Conservation (phyloP, 768 basidiomycete genomes). For the Lactarius evosmus region DNA sequence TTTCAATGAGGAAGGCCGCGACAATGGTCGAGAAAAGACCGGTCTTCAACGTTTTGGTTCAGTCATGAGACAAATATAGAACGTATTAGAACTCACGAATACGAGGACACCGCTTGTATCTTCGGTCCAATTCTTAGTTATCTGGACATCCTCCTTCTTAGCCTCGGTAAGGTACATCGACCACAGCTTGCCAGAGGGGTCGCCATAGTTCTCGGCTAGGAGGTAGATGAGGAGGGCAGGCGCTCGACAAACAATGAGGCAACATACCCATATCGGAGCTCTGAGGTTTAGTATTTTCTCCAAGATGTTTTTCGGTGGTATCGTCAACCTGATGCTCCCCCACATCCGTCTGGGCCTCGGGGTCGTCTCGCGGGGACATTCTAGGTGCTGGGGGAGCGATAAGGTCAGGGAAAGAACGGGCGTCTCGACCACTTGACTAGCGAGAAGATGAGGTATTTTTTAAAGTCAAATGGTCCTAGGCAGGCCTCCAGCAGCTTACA, state of each 20-base stretch:
- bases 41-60: neutral
- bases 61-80: too few relatives aligned
- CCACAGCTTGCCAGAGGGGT: neutral
- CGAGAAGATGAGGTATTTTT: neutral
- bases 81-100: neutral
- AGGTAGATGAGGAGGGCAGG: neutral
- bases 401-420: neutral
- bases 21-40: neutral
- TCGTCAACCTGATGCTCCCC: neutral
- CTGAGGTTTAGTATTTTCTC: neutral
- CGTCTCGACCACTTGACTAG: neutral
- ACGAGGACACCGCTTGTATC: neutral
- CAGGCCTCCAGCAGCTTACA: too few relatives aligned
- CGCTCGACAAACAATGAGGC: neutral
- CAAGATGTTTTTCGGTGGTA: neutral
- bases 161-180: neutral
- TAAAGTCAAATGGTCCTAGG: neutral
- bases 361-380: neutral
- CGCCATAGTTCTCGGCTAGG: neutral
- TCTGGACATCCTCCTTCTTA: neutral
- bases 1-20: neutral
- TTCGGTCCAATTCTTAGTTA: neutral
- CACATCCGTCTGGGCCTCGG: neutral
- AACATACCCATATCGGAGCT: neutral
- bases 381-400: neutral